Evolutionary conservation across 2,329 filamentous ascomycete species (phyloP).

Genomic region (Helicocarpus griseus): DNA sequence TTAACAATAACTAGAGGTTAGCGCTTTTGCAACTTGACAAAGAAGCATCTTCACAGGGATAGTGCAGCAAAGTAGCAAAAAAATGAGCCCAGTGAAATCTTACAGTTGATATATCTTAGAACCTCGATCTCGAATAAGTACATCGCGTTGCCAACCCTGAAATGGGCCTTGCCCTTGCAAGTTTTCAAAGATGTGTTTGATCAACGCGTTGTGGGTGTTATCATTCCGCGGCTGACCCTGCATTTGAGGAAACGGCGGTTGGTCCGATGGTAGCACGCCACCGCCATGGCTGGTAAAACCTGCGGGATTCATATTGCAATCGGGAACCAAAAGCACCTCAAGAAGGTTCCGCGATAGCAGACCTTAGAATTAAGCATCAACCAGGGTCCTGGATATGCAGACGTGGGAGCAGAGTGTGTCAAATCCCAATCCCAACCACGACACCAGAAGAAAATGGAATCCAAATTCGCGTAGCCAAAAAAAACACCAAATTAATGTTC

Average conservation of each 20-base stretch:
- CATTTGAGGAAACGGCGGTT: constrained; percentile 23
- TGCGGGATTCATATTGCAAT: constrained; percentile 34
- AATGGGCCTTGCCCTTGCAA: constrained; percentile 34
- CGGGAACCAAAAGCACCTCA: constrained; percentile 23
- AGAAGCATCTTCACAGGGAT: background rate
- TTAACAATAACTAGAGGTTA: constrained; percentile 10
- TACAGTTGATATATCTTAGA: constrained; percentile 37
- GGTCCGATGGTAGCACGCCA: constrained; percentile 25
- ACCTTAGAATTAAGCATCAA: constrained; percentile 7
- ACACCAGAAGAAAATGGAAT: background rate
- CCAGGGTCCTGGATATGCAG: background rate
- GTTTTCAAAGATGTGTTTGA: constrained; percentile 29
- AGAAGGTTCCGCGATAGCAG: constrained; percentile 5
- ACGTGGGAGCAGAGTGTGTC: background rate
- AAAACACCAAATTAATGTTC: too few relatives aligned
- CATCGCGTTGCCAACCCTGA: constrained; percentile 35
- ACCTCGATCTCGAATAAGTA: constrained; percentile 30
- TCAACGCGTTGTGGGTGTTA: constrained; percentile 25
- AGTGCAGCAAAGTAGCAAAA: background rate
- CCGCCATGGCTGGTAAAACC: constrained; percentile 29
- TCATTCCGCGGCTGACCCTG: constrained; percentile 22
- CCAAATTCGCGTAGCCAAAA: too few relatives aligned
- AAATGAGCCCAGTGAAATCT: constrained; percentile 11
- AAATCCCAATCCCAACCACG: background rate
- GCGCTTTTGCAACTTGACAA: background rate